Conservation (phyloP, 768 basidiomycete species). For the Termitomyces sp. region DNA sequence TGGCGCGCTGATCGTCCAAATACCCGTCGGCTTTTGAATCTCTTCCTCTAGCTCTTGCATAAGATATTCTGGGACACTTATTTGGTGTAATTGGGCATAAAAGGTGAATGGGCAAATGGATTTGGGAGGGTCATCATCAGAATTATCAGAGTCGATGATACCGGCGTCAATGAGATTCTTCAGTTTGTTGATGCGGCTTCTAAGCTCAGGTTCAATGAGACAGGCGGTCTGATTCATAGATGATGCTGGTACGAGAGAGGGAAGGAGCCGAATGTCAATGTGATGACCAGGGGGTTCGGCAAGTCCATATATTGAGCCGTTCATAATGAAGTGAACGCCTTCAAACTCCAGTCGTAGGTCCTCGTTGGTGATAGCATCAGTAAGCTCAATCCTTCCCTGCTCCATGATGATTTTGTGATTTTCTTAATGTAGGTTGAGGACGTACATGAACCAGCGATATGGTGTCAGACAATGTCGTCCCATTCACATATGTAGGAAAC, state of each 20-base stretch:
- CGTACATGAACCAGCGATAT: slow-evolving; percentile 67
- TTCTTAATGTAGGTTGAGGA: slow-evolving; percentile 8
- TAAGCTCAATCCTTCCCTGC: slow-evolving; percentile 74
- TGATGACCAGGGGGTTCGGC: slow-evolving; percentile 55
- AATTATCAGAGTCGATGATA: slow-evolving; percentile 51
- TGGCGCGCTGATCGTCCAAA: slow-evolving; percentile 55
- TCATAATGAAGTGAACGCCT: slow-evolving; percentile 70
- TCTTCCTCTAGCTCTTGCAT: slow-evolving; percentile 76
- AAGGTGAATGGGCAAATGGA: slow-evolving; percentile 64
- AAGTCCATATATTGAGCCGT: slow-evolving; percentile 76
- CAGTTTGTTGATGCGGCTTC: slow-evolving; percentile 54
- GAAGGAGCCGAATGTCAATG: slow-evolving; percentile 65
- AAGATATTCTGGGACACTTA: slow-evolving; percentile 44
- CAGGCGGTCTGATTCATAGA: slow-evolving; percentile 56
- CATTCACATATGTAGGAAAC: slow-evolving; percentile 35
- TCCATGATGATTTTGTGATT: slow-evolving; percentile 3
- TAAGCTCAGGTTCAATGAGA: slow-evolving; percentile 58
- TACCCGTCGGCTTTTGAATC: slow-evolving; percentile 70
- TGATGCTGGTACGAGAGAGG: slow-evolving; percentile 58
- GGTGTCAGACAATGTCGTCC: slow-evolving; percentile 32
- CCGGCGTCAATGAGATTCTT: slow-evolving; percentile 66
- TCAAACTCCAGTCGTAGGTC: slow-evolving; percentile 72
- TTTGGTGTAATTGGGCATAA: slow-evolving; percentile 61
- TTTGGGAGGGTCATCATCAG: slow-evolving; percentile 40
- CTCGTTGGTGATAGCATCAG: slow-evolving; percentile 45